Conservation (phyloP, 352 stramenopile species). For the Phytophthora citricola region DNA sequence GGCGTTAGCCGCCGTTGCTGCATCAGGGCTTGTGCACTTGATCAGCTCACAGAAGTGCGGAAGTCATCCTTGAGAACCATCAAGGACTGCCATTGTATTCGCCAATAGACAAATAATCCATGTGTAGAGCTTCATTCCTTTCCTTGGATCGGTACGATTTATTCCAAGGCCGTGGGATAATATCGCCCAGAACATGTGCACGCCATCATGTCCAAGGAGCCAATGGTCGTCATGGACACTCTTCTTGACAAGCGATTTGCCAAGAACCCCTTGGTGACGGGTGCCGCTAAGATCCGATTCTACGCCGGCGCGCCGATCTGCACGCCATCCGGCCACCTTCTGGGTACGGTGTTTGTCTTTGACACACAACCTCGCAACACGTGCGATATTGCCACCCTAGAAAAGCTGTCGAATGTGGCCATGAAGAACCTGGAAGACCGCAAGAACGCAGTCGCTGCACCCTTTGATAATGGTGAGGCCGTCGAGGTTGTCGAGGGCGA, state of each 20-base stretch:
- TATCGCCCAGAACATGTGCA: conserved; percentile 44
- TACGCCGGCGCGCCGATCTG: conserved; percentile 86
- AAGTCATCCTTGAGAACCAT: neutral
- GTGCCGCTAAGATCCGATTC: conserved; percentile 87
- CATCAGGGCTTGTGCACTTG: neutral
- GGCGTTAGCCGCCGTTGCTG: neutral
- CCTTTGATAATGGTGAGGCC: conserved; percentile 58
- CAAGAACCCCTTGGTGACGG: conserved; percentile 87
- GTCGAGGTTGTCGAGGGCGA: conserved; percentile 42
- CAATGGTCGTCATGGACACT: conserved; percentile 91
- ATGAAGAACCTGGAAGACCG: conserved; percentile 92
- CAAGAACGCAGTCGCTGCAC: conserved; percentile 84
- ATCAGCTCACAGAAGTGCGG: conserved; percentile 3
- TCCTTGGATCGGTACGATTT: neutral
- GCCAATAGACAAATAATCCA: neutral
- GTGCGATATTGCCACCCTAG: conserved; percentile 86
- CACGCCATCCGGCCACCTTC: conserved; percentile 79
- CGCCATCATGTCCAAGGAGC: conserved; percentile 90
- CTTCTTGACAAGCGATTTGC: conserved; percentile 86
- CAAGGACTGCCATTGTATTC: neutral
- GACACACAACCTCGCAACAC: conserved; percentile 86
- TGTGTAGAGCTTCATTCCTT: neutral
- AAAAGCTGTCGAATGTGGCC: conserved; percentile 89
- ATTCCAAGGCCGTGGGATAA: neutral
- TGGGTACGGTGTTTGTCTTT: conserved; percentile 89